Conservation (phyloP, 805 yeast genomes). For the Kodamaea jinghongensis region DNA sequence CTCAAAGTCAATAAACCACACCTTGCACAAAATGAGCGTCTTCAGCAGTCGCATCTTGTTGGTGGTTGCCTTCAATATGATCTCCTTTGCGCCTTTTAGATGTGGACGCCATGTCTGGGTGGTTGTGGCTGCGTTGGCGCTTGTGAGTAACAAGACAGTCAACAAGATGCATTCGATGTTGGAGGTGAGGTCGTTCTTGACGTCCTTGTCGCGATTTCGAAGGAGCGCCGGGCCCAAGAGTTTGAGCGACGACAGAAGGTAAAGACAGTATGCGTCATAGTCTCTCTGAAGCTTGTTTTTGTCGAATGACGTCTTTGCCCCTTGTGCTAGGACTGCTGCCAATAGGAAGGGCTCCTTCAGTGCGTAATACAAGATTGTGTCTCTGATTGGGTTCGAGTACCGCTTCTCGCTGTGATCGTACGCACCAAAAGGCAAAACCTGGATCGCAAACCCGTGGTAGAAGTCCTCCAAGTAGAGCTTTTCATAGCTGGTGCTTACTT, state of each 20-base stretch:
- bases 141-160: constrained; percentile 64
- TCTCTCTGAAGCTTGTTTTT: constrained; percentile 46
- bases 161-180: constrained; percentile 67
- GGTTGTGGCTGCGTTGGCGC: constrained; percentile 54
- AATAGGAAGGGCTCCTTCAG: constrained; percentile 57
- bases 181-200: constrained; percentile 21
- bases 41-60: constrained; percentile 30
- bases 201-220: constrained; percentile 17
- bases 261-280: constrained; percentile 62
- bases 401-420: constrained; percentile 26
- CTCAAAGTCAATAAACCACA: constrained; percentile 58
- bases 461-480: constrained; percentile 36
- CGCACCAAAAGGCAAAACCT: constrained; percentile 37
- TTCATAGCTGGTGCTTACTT: constrained; percentile 27
- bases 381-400: constrained; percentile 54
- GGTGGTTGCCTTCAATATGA: constrained; percentile 50
- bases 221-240: constrained; percentile 48
- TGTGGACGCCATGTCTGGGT: constrained; percentile 64
- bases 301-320: constrained; percentile 57
- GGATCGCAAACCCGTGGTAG: constrained; percentile 35
- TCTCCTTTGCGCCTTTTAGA: constrained; percentile 60
- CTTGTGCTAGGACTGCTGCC: constrained; percentile 69
- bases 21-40: constrained; percentile 50
- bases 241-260: constrained; percentile 59
- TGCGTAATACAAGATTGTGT: constrained; percentile 58